Evolutionary conservation across 805 yeast species (phyloP).

Genomic region (Torulaspora gathmanii): DNA sequence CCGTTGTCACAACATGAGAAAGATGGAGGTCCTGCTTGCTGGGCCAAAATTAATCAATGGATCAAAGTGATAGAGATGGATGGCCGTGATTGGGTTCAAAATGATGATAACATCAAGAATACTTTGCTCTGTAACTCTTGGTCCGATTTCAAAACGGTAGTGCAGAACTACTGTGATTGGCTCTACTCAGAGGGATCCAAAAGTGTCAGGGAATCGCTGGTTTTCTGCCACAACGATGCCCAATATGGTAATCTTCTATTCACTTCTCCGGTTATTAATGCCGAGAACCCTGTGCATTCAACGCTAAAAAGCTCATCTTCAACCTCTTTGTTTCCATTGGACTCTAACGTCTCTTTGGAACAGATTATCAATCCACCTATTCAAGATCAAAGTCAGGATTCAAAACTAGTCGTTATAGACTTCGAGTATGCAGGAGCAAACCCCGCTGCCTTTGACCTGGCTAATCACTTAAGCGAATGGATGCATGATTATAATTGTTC

Average conservation of each 20-base stretch:
- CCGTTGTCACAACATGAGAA: constrained; percentile 56
- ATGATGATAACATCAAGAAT: constrained; percentile 34
- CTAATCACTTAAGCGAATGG: constrained; percentile 95
- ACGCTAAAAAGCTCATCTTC: constrained; percentile 19
- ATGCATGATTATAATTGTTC: constrained; percentile 77
- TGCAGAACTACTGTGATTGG: constrained; percentile 58
- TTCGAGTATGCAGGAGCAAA: constrained; percentile 95
- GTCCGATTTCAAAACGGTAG: constrained; percentile 44
- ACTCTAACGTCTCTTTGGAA: constrained; percentile 28
- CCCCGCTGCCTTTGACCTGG: constrained; percentile 81
- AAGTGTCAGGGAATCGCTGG: constrained; percentile 47
- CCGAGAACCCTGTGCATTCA: constrained; percentile 26
- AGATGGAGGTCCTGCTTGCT: constrained; percentile 57
- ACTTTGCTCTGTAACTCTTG: constrained; percentile 42
- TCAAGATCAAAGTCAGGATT: constrained; percentile 49
- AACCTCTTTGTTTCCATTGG: constrained; percentile 30
- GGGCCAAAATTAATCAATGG: constrained; percentile 76
- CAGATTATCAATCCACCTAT: constrained; percentile 36
- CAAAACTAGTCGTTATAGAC: constrained; percentile 85
- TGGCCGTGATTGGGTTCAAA: constrained; percentile 35
- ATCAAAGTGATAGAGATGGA: constrained; percentile 40
- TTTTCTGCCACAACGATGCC: constrained; percentile 93
- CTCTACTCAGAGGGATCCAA: constrained; percentile 39
- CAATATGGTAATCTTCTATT: constrained; percentile 91
- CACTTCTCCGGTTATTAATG: constrained; percentile 47